Conservation (phyloP, 2,329 filamentous ascomycete genomes). For the Calonectria pauciramosa region DNA sequence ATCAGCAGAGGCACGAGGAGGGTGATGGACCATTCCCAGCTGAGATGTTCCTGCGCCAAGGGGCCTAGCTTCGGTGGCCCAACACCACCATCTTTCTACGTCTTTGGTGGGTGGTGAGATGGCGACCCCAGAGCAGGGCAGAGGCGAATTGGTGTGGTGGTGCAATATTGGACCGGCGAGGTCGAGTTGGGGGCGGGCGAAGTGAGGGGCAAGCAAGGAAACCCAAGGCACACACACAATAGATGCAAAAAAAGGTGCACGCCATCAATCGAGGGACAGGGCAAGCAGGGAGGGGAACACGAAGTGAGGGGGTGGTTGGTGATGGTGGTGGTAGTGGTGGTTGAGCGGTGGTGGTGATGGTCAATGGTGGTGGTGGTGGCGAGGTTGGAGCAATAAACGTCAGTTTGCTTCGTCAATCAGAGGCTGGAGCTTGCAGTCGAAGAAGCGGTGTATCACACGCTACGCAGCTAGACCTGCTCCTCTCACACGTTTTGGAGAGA, state of each 20-base stretch:
- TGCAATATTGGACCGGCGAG: neutral
- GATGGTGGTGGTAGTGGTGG: neutral
- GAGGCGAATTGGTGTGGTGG: neutral
- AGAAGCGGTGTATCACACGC: constrained; percentile 27
- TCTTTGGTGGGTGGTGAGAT: constrained; percentile 2
- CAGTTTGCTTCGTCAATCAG: constrained; percentile 6
- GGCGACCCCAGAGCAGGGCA: neutral
- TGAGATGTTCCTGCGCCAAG: constrained; percentile 33
- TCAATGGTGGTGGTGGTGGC: constrained; percentile 11
- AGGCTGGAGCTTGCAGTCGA: constrained; percentile 19
- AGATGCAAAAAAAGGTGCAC: neutral
- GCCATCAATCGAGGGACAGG: neutral
- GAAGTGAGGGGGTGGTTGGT: neutral
- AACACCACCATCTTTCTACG: constrained; percentile 24
- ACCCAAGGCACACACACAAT: neutral
- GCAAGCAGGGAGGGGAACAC: neutral
- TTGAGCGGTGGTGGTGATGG: constrained; percentile 7
- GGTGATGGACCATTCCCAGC: constrained; percentile 31
- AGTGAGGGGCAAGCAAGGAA: neutral
- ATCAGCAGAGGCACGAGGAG: constrained; percentile 30
- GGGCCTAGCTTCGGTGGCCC: constrained; percentile 29
- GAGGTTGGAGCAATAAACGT: neutral
- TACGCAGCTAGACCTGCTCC: constrained; percentile 10
- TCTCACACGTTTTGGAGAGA: constrained; percentile 8
- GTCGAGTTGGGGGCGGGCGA: neutral